These are phyloP conservation scores for Talaromyces ruber DNA, from an alignment of 495 filamentous ascomycete species.

Conservation along the genomic window DNA sequence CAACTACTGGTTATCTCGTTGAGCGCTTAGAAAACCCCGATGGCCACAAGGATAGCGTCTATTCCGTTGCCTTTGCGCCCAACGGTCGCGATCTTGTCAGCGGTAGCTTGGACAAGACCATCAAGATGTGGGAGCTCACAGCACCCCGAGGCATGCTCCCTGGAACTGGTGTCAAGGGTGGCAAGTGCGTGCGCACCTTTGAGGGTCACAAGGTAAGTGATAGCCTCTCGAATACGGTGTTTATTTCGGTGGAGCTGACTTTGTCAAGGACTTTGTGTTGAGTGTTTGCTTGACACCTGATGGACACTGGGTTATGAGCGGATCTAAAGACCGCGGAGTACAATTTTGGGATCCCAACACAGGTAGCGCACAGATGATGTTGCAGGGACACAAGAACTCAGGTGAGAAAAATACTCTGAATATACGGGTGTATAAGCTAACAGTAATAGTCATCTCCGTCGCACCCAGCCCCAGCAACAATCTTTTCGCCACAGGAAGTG, in stretches of 20 bases:
- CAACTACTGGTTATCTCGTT: constrained; percentile 67
- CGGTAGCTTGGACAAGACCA: constrained; percentile 86
- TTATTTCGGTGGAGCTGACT: constrained; percentile 9
- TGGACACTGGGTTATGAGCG: constrained; percentile 82
- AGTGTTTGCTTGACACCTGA: constrained; percentile 84
- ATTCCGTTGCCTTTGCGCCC: constrained; percentile 83
- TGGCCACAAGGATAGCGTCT: constrained; percentile 88
- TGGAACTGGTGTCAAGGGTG: constrained; percentile 58
- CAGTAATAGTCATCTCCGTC: constrained; percentile 66
- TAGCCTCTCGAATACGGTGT: not conserved
- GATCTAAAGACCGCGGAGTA: constrained; percentile 83
- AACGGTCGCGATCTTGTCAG: constrained; percentile 82
- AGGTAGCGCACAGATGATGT: constrained; percentile 82
- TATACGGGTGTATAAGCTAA: constrained; percentile 12
- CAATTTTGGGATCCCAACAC: constrained; percentile 91
- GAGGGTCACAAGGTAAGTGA: constrained; percentile 77
- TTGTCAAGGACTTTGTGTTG: constrained; percentile 73
- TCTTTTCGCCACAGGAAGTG: constrained; percentile 79
- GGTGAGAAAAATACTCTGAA: constrained; percentile 33
- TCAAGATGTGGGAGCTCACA: constrained; percentile 89
- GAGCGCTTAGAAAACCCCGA: constrained; percentile 79
- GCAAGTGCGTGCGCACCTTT: constrained; percentile 80
- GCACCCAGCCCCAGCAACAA: constrained; percentile 74
- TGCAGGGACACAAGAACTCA: constrained; percentile 89
- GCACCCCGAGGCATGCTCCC: constrained; percentile 55